Evolutionary conservation across 176 grass and related monocot species (phyloP).

Genomic region (Ampelocalamus luodianensis): DNA sequence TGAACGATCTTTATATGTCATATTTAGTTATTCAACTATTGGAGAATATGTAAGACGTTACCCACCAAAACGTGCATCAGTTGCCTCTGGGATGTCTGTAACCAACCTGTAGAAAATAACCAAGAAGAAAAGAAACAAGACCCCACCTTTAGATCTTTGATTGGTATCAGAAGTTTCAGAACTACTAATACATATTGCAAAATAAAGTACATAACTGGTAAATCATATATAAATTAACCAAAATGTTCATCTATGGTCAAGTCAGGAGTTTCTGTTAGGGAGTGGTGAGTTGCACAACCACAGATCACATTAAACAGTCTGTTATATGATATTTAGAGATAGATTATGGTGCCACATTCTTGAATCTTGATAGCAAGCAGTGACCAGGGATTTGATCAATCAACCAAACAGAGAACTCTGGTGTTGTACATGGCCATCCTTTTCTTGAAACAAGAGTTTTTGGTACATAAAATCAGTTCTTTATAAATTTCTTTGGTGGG

Average conservation of each 20-base stretch:
- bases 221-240: conserved; percentile 22
- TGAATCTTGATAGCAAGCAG: conserved; percentile 8
- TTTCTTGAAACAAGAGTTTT: not conserved
- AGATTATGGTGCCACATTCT: conserved; percentile 15
- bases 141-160: conserved; percentile 41
- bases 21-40: conserved; percentile 37
- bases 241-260: conserved; percentile 22
- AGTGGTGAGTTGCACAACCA: conserved; percentile 20
- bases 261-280: not conserved
- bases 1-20: not conserved
- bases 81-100: conserved; percentile 84
- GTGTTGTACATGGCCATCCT: not conserved
- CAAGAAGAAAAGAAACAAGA: conserved; percentile 38
- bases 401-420: not conserved
- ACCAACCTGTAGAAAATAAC: conserved; percentile 72
- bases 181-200: conserved; percentile 15
- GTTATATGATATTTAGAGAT: conserved; percentile 24
- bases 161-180: conserved; percentile 14
- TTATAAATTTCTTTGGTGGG: not conserved
- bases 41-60: conserved; percentile 52
- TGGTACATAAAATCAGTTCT: not conserved
- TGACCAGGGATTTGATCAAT: not conserved
- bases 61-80: conserved; percentile 74
- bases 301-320: not conserved
- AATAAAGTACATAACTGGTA: conserved; percentile 21